A percentile compares a stretch with the other conserved stretches of the same genome.
These are phyloP conservation scores for Hemisphaericaspora xylofermentans DNA, from an alignment of 1,139 yeast species.

Conservation along the genomic window DNA sequence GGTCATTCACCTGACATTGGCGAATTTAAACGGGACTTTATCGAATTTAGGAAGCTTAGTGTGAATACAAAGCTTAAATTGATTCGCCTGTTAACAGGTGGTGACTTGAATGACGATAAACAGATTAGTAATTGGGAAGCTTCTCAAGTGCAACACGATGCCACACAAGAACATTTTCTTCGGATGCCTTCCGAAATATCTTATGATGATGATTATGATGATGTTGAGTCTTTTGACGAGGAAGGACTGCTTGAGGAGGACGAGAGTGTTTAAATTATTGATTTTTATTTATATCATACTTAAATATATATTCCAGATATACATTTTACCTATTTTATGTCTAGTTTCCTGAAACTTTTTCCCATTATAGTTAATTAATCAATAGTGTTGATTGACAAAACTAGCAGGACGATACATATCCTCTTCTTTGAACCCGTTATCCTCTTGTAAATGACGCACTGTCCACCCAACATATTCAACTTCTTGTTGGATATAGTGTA, in stretches of 20 bases:
- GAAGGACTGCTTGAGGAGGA: conserved; percentile 12
- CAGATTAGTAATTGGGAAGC: conserved; percentile 44
- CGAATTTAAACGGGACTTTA: conserved; percentile 50
- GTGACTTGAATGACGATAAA: conserved; percentile 33
- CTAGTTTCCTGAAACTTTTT: neutral
- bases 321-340: neutral
- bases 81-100: conserved; percentile 63
- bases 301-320: conserved; percentile 2
- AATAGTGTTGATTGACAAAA: neutral
- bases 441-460: conserved; percentile 34
- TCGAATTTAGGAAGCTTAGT: conserved; percentile 48
- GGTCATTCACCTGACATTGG: conserved; percentile 63
- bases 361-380: neutral
- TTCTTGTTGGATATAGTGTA: conserved; percentile 33
- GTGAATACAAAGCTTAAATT: conserved; percentile 52
- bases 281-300: neutral
- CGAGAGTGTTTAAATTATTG: neutral
- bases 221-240: conserved; percentile 14
- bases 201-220: conserved; percentile 13
- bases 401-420: conserved; percentile 33
- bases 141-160: conserved; percentile 20
- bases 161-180: conserved; percentile 11
- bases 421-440: conserved; percentile 26
- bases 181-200: conserved; percentile 17
- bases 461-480: conserved; percentile 42